phyloP scores from a whole-genome alignment of 495 filamentous ascomycete genomes.

The Hypoxylon crocopeplum region DNA sequence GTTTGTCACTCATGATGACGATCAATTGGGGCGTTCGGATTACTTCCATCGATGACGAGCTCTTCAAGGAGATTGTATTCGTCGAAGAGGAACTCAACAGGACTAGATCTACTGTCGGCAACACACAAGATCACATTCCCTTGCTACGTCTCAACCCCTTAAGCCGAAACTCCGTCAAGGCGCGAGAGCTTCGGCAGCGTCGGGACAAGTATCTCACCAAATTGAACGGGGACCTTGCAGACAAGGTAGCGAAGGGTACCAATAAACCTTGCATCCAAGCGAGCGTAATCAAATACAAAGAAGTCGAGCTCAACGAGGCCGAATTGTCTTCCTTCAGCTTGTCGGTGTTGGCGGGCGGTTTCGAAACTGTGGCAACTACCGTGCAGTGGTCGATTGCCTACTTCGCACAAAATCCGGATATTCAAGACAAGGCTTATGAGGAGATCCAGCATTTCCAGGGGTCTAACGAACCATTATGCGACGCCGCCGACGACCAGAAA shows the following conservation, averaged over 20 bases:
- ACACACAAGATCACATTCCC: conserved; percentile 70
- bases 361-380: conserved; percentile 68
- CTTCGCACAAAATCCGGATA: conserved; percentile 62
- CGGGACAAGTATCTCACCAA: conserved; percentile 64
- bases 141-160: conserved; percentile 65
- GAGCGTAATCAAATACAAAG: conserved; percentile 67
- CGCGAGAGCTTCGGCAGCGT: conserved; percentile 63
- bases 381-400: conserved; percentile 68
- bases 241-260: conserved; percentile 63
- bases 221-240: conserved; percentile 60
- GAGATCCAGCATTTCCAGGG: conserved; percentile 63
- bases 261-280: conserved; percentile 70
- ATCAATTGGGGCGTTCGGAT: conserved; percentile 70
- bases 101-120: conserved; percentile 66
- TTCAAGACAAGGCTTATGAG: conserved; percentile 64
- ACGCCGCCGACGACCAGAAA: conserved; percentile 66
- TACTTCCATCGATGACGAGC: conserved; percentile 59
- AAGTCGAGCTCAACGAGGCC: conserved; percentile 62
- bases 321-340: conserved; percentile 69
- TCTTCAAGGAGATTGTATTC: conserved; percentile 68
- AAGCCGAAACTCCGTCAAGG: conserved; percentile 56
- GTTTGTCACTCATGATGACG: conserved; percentile 63
- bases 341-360: conserved; percentile 67
- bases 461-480: conserved; percentile 60
- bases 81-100: conserved; percentile 67